A percentile compares a stretch with the other conserved stretches of the same genome.
Conservation (phyloP, 495 filamentous ascomycete genomes). For the Xylaria palmicola region DNA sequence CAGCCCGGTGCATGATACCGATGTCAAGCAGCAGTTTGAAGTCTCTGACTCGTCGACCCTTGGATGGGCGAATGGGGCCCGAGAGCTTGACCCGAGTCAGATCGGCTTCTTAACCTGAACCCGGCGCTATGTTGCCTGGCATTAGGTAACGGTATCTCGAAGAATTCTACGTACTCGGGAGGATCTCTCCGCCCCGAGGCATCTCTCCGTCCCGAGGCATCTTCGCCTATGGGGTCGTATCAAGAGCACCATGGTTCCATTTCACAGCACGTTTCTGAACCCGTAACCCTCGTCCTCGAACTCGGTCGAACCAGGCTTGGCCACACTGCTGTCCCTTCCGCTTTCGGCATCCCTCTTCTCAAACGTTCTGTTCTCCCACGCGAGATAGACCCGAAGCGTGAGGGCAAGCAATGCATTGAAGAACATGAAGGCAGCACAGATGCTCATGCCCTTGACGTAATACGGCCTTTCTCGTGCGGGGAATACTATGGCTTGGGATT, state of each 20-base stretch:
- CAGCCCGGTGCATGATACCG: too few species aligned
- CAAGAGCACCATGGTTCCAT: too few species aligned
- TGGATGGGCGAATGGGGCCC: too few species aligned
- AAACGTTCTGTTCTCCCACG: slow-evolving; percentile 61
- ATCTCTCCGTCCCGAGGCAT: background rate
- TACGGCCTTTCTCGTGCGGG: slow-evolving; percentile 58
- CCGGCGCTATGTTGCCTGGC: too few species aligned
- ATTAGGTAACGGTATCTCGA: too few species aligned
- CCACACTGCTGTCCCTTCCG: slow-evolving; percentile 17
- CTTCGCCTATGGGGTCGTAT: too few species aligned
- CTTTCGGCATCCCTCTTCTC: slow-evolving; percentile 39
- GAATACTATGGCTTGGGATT: slow-evolving; percentile 53
- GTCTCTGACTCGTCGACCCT: too few species aligned
- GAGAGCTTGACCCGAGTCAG: background rate
- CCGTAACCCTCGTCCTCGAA: slow-evolving; percentile 40
- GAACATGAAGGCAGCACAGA: slow-evolving; percentile 72
- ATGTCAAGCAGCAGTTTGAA: too few species aligned
- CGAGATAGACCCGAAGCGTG: slow-evolving; percentile 54
- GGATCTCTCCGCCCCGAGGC: too few species aligned
- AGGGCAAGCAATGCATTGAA: slow-evolving; percentile 62
- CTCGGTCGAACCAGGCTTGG: slow-evolving; percentile 10
- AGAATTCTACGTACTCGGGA: too few species aligned
- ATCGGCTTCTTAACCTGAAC: background rate
- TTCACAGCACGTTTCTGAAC: slow-evolving; percentile 39
- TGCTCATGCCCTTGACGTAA: slow-evolving; percentile 63